Evolutionary conservation across 176 grass and related monocot genomes (phyloP).

Genomic region (Dactylis glomerata): DNA sequence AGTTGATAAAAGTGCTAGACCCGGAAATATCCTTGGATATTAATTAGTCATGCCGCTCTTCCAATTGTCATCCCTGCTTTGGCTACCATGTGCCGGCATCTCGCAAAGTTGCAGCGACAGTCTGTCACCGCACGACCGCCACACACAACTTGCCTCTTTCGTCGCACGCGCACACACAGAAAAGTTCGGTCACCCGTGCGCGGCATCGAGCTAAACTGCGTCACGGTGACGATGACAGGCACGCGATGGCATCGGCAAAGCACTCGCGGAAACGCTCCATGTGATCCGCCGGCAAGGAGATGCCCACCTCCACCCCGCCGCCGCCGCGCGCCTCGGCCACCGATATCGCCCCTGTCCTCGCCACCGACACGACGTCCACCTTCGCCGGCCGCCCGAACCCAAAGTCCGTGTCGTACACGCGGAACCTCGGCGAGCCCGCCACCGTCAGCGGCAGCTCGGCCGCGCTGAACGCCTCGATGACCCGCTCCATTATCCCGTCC

Average conservation of each 20-base stretch:
- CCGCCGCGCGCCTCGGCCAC: neutral
- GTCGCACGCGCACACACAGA: too few relatives aligned
- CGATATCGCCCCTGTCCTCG: neutral
- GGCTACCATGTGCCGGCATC: too few relatives aligned
- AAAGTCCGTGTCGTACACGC: neutral
- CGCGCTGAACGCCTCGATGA: neutral
- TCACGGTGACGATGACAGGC: neutral
- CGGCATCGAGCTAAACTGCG: neutral
- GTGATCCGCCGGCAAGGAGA: neutral
- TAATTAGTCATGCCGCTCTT: too few relatives aligned
- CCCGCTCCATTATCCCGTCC: neutral
- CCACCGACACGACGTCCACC: neutral
- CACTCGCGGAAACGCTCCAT: neutral
- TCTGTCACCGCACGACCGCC: too few relatives aligned
- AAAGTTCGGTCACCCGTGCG: too few relatives aligned
- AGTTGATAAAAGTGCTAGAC: too few relatives aligned
- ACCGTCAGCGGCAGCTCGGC: neutral
- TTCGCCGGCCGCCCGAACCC: neutral
- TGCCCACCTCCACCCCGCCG: neutral
- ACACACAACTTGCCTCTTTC: too few relatives aligned
- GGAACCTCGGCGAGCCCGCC: neutral
- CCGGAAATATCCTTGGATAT: too few relatives aligned
- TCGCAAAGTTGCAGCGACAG: too few relatives aligned
- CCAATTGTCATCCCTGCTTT: too few relatives aligned
- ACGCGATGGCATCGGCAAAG: neutral